These are phyloP conservation scores for Aureobasidium uvarum DNA, from an alignment of 2,329 filamentous ascomycete species.

Conservation along the genomic window DNA sequence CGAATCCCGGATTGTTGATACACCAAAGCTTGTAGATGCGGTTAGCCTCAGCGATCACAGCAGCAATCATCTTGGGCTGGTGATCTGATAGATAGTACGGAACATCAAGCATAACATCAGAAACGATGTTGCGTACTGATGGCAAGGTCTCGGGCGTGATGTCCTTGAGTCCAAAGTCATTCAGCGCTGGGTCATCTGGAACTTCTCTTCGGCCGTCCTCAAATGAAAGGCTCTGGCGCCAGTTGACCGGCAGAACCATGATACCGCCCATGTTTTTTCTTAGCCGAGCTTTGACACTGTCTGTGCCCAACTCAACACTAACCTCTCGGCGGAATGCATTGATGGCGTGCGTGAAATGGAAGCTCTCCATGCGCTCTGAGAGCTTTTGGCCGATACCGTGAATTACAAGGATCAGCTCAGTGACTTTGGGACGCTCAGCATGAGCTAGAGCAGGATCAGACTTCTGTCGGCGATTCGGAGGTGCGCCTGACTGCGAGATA, in stretches of 20 bases:
- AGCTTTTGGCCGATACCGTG: constrained; percentile 97
- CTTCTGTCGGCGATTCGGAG: constrained; percentile 42
- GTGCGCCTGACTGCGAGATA: constrained; percentile 45
- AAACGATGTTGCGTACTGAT: constrained; percentile 86
- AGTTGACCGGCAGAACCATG: constrained; percentile 90
- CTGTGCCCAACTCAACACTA: constrained; percentile 75
- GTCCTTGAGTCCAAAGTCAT: constrained; percentile 71
- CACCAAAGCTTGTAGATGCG: constrained; percentile 96
- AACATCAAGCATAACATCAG: constrained; percentile 97
- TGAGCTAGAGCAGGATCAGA: constrained; percentile 60
- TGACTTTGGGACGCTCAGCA: constrained; percentile 68
- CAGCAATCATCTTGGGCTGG: constrained; percentile 90
- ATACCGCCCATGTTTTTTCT: constrained; percentile 78
- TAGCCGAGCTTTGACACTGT: constrained; percentile 70
- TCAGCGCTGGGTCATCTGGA: constrained; percentile 57
- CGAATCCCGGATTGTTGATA: constrained; percentile 83
- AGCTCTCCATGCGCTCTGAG: constrained; percentile 90
- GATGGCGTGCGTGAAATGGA: constrained; percentile 94
- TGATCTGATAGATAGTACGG: constrained; percentile 97
- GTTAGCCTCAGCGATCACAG: constrained; percentile 87
- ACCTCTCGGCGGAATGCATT: constrained; percentile 84
- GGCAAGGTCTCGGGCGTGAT: constrained; percentile 91
- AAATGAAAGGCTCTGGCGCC: constrained; percentile 83
- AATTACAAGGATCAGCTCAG: constrained; percentile 84
- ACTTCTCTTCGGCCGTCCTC: constrained; percentile 69